Evolutionary conservation across 805 yeast species (phyloP).

Genomic region (Pichia paraexigua): DNA sequence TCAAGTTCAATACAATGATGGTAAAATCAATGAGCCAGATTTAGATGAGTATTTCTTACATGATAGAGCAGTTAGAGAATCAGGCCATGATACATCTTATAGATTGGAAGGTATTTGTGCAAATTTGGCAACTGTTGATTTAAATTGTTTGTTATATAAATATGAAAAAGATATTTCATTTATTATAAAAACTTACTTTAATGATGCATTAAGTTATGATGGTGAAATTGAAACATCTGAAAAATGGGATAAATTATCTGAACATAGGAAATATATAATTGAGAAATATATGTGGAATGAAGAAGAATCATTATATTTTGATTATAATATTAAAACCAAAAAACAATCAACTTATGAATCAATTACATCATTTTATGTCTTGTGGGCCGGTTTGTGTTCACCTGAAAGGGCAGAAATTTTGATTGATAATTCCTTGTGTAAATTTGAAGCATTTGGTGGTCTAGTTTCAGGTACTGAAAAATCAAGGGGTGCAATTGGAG

Average conservation of each 20-base stretch:
- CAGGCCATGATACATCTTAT: slow-evolving; percentile 93
- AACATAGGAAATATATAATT: slow-evolving; percentile 43
- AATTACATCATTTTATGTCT: slow-evolving; percentile 87
- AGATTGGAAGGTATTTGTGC: slow-evolving; percentile 89
- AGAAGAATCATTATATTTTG: slow-evolving; percentile 67
- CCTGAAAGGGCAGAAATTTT: slow-evolving; percentile 59
- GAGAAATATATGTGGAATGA: slow-evolving; percentile 80
- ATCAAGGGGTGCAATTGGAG: slow-evolving; percentile 63
- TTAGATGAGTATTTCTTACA: slow-evolving; percentile 83
- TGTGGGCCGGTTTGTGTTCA: slow-evolving; percentile 73
- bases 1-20: slow-evolving; percentile 59
- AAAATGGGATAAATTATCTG: slow-evolving; percentile 59
- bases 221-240: slow-evolving; percentile 37
- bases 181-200: slow-evolving; percentile 49
- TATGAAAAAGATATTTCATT: slow-evolving; percentile 80
- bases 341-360: slow-evolving; percentile 63
- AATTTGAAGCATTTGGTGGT: slow-evolving; percentile 85
- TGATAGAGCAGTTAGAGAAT: slow-evolving; percentile 91
- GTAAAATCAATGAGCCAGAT: slow-evolving; percentile 62
- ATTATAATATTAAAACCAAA: slow-evolving; percentile 59
- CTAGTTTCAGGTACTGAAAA: slow-evolving; percentile 72
- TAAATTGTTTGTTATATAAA: slow-evolving; percentile 78
- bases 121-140: slow-evolving; percentile 80
- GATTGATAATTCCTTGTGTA: slow-evolving; percentile 48
- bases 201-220: slow-evolving; percentile 37